These are phyloP conservation scores for Azolla pinnata DNA, from an alignment of 75 land plant genomes.

Conservation along the genomic window DNA sequence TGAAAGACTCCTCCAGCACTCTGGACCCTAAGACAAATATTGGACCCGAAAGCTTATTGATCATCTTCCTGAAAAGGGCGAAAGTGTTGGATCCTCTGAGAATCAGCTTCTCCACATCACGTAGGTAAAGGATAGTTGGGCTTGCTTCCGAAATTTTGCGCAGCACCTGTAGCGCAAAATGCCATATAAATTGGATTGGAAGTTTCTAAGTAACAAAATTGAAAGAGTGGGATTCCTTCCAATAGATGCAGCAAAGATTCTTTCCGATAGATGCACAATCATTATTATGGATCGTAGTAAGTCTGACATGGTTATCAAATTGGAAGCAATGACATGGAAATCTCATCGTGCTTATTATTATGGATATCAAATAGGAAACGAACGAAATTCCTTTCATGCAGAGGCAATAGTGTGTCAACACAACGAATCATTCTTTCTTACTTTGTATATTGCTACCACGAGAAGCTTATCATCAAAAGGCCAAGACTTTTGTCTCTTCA, in stretches of 20 bases:
- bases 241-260: too few relatives aligned
- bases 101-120: conserved; percentile 69
- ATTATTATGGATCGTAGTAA: too few relatives aligned
- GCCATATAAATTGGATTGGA: too few relatives aligned
- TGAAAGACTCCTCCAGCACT: conserved; percentile 27
- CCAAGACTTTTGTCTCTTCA: conserved; percentile 47
- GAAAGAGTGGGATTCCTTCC: too few relatives aligned
- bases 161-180: conserved; percentile 66
- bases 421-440: conserved; percentile 21
- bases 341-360: too few relatives aligned
- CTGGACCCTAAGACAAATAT: conserved; percentile 65
- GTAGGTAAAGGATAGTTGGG: conserved; percentile 62
- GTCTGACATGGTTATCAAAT: too few relatives aligned
- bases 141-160: conserved; percentile 37
- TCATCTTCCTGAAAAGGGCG: conserved; percentile 47
- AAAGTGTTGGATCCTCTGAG: conserved; percentile 46
- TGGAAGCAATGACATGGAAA: neutral
- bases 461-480: conserved; percentile 68
- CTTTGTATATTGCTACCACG: conserved; percentile 70
- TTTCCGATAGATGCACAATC: too few relatives aligned
- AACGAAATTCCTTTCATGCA: too few relatives aligned
- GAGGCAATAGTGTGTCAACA: too few relatives aligned
- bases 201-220: too few relatives aligned
- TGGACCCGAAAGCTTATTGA: conserved; percentile 58
- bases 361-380: too few relatives aligned